Evolutionary conservation across 306 rosid species (phyloP), one percentile per base, ranked within the genome.

Genomic region (Prosopis cineraria): DNA sequence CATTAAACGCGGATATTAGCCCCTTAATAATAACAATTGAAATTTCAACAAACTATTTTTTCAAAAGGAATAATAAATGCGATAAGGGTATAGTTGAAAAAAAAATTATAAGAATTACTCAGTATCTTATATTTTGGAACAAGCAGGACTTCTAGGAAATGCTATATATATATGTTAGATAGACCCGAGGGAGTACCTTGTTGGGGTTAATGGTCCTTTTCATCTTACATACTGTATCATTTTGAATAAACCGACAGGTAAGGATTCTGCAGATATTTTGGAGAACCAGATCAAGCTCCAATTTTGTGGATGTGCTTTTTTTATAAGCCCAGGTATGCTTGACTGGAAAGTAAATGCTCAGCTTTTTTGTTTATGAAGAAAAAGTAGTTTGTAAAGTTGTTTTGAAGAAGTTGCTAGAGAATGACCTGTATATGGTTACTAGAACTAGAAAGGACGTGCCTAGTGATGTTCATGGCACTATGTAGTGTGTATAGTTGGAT

Each of bases 161-260:
- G n/a, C n/a, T n/a, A n/a, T n/a, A n/a, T n/a, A n/a, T n/a, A n/a
- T n/a, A n/a, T n/a, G n/a, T n/a, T n/a, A n/a, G n/a, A n/a, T n/a
- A n/a, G n/a, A n/a, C n/a, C n/a, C n/a, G n/a, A n/a, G n/a, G n/a
- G n/a, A n/a, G n/a, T 34, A 40, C 6, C 47, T 10, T 33, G 34
- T 36, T 48, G 68, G 63, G 56, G 39, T 80, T 83, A 31, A 74
- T 78, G 45, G 27, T 69, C 30, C 13, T 71, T 65, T 75, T 22
- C 27, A 25, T 74, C 45, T 72, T 55, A 43, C 48, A 43, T 13
- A 24, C 31, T 55, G 33, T 24, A 72, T 75, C 78, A 63, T 75
- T 55, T 67, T 39, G 41, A 27, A 81, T 55, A 70, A 64, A 62
- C 83, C 74, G 83, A 56, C 56, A 74, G 75, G 69, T 80, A 82